Percentiles rank a stretch among this genome's conserved stretches.
phyloP scores from a whole-genome alignment of 345 rosid species.

The Corchorus olitorius region DNA sequence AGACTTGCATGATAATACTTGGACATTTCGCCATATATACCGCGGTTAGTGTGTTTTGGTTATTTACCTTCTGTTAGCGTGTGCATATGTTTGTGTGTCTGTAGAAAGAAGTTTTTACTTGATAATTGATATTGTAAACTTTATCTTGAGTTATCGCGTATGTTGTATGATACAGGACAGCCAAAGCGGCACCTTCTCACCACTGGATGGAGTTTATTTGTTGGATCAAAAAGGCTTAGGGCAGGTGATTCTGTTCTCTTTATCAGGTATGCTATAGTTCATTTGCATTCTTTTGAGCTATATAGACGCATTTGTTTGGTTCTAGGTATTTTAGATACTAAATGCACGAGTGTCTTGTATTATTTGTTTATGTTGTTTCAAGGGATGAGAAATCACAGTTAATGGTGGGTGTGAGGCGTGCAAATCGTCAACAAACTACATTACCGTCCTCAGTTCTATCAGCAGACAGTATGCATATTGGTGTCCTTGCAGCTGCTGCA shows the following conservation, averaged over 20 bases:
- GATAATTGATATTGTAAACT: neutral
- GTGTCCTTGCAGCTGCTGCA: slow-evolving; percentile 99
- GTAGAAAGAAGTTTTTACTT: neutral
- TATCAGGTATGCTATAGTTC: slow-evolving; percentile 58
- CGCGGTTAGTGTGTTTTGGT: slow-evolving; percentile 55
- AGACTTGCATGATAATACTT: slow-evolving; percentile 89
- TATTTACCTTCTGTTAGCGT: neutral
- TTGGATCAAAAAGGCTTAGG: slow-evolving; percentile 90
- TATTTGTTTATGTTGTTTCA: neutral
- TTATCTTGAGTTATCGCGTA: neutral
- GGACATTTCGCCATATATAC: slow-evolving; percentile 98
- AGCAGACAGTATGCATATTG: slow-evolving; percentile 99
- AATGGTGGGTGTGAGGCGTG: slow-evolving; percentile 89
- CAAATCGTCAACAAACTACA: slow-evolving; percentile 88
- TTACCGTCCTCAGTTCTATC: slow-evolving; percentile 93
- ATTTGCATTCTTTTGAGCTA: neutral
- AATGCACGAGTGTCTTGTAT: neutral
- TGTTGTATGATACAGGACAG: slow-evolving; percentile 64
- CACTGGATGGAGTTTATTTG: slow-evolving; percentile 97
- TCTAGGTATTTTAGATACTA: neutral
- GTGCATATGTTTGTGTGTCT: neutral
- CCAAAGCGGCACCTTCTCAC: slow-evolving; percentile 98
- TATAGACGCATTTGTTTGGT: neutral
- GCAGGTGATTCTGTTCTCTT: slow-evolving; percentile 97
- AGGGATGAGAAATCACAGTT: slow-evolving; percentile 97